Conservation (phyloP, 2,329 filamentous ascomycete genomes). For the Paecilomyces fulvus region DNA sequence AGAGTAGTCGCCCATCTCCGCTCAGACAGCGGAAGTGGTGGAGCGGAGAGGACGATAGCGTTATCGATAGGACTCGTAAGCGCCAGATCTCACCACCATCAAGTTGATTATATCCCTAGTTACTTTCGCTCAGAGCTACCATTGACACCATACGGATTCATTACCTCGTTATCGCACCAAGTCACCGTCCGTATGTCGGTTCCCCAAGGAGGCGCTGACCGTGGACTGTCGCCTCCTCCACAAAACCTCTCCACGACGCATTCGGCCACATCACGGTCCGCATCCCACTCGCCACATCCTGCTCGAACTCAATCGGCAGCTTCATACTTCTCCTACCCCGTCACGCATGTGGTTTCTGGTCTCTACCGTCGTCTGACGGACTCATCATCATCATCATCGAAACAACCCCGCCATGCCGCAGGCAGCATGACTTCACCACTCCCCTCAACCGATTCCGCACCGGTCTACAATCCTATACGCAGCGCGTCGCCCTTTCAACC, state of each 20-base stretch:
- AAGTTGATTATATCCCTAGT: neutral
- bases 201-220: neutral
- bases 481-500: slow-evolving; percentile 74
- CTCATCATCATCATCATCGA: slow-evolving; percentile 16
- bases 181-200: neutral
- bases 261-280: neutral
- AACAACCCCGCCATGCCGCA: slow-evolving; percentile 39
- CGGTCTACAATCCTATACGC: slow-evolving; percentile 43
- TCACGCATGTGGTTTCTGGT: slow-evolving; percentile 49
- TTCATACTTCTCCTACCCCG: slow-evolving; percentile 44
- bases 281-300: neutral
- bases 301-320: slow-evolving; percentile 24
- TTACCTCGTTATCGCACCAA: neutral
- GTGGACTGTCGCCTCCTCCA: neutral
- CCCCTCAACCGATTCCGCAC: slow-evolving; percentile 10
- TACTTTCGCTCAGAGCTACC: neutral
- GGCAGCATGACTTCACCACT: neutral
- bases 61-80: neutral
- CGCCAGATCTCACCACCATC: neutral
- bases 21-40: neutral
- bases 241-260: neutral
- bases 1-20: neutral
- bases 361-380: slow-evolving; percentile 58
- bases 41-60: neutral
- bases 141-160: neutral